Conservation (phyloP, 768 basidiomycete genomes). For the Zangia roseola region DNA sequence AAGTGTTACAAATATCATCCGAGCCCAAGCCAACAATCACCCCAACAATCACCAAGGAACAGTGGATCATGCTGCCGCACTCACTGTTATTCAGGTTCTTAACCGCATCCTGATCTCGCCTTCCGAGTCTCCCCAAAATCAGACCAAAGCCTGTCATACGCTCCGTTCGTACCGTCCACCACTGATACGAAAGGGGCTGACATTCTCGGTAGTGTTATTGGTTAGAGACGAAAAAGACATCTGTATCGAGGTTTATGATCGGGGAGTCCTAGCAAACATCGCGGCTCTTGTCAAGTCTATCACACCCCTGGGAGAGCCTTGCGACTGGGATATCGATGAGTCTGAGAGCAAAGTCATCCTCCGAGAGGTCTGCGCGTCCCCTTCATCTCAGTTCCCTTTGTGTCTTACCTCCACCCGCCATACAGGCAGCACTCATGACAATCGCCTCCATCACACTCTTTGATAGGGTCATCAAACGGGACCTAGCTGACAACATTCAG, state of each 20-base stretch:
- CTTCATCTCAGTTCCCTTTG: not conserved
- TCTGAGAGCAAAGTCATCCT: constrained; percentile 53
- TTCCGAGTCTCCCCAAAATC: constrained; percentile 40
- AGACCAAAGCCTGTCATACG: constrained; percentile 72
- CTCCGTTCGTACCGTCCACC: constrained; percentile 63
- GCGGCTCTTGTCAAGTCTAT: constrained; percentile 49
- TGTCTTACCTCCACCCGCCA: not conserved
- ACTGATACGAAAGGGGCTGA: not conserved
- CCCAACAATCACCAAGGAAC: constrained; percentile 28
- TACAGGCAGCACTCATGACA: constrained; percentile 69
- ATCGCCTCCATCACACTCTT: constrained; percentile 73
- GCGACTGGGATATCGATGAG: constrained; percentile 69
- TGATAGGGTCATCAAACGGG: constrained; percentile 68
- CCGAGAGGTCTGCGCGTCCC: constrained; percentile 53
- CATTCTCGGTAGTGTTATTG: constrained; percentile 48
- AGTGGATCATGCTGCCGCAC: constrained; percentile 46
- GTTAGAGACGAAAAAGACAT: constrained; percentile 69
- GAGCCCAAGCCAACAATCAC: constrained; percentile 41
- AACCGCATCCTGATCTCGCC: constrained; percentile 54
- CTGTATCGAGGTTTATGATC: constrained; percentile 71
- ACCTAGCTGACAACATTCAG: constrained; percentile 57
- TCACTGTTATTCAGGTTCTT: constrained; percentile 69
- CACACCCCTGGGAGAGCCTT: constrained; percentile 45
- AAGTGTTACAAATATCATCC: constrained; percentile 63
- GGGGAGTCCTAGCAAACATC: constrained; percentile 60